Percentiles rank a stretch among this genome's conserved stretches.
Conservation (phyloP, 2,329 filamentous ascomycete genomes). For the Emmonsia crescens region DNA sequence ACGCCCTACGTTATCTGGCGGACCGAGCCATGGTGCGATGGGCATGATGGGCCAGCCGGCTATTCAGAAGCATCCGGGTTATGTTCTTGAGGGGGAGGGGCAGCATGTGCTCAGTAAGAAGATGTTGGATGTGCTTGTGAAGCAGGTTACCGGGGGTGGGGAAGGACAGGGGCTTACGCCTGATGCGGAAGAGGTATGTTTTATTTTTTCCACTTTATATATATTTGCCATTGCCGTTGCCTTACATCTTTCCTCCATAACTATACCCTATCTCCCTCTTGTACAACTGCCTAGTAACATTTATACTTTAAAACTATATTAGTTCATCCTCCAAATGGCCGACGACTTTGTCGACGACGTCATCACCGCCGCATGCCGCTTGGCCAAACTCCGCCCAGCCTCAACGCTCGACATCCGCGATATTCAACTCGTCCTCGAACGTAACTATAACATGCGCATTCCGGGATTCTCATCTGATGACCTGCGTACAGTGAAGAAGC, state of each 20-base stretch:
- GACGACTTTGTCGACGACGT: conserved; percentile 94
- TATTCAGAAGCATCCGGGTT: conserved; percentile 67
- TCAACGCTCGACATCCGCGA: conserved; percentile 84
- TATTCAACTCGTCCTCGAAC: conserved; percentile 70
- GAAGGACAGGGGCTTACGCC: conserved; percentile 72
- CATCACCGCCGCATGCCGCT: conserved; percentile 72
- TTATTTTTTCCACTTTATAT: neutral
- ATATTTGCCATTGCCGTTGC: neutral
- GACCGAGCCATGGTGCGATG: conserved; percentile 60
- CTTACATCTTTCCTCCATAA: neutral
- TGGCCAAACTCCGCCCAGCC: conserved; percentile 85
- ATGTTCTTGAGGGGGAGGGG: conserved; percentile 81
- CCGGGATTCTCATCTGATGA: conserved; percentile 93
- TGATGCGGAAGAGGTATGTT: conserved; percentile 83
- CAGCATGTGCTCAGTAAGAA: conserved; percentile 95
- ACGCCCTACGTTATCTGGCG: conserved; percentile 75
- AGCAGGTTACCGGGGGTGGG: conserved; percentile 76
- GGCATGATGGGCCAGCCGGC: conserved; percentile 83
- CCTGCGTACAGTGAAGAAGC: conserved; percentile 84
- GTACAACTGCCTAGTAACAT: neutral
- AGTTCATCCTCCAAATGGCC: conserved; percentile 80
- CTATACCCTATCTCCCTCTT: conserved; percentile 1
- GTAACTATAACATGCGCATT: conserved; percentile 81
- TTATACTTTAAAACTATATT: neutral
- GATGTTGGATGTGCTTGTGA: conserved; percentile 88